These are phyloP conservation scores for Leptosphaerulina australis DNA, from an alignment of 2,329 filamentous ascomycete genomes.

Conservation along the genomic window DNA sequence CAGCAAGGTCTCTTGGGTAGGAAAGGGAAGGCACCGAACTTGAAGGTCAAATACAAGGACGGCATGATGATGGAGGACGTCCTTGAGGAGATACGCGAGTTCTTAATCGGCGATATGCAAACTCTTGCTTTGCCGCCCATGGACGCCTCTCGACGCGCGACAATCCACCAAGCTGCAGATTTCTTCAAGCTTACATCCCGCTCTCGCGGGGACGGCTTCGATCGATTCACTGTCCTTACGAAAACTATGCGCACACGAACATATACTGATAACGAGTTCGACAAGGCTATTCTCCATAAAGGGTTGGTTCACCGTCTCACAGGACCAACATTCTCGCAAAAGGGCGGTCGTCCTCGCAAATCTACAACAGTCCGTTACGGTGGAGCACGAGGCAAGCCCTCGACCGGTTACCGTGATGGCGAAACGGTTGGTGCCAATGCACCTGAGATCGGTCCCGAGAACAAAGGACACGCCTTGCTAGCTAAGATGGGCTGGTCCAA, in stretches of 20 bases:
- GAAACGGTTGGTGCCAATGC: slow-evolving; percentile 86
- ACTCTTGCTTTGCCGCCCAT: slow-evolving; percentile 82
- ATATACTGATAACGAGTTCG: slow-evolving; percentile 63
- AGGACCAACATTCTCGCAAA: slow-evolving; percentile 17
- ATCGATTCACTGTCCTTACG: slow-evolving; percentile 76
- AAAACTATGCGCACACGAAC: slow-evolving; percentile 71
- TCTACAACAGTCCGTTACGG: slow-evolving; percentile 20
- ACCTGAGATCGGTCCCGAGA: slow-evolving; percentile 80
- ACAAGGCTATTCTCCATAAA: slow-evolving; percentile 55
- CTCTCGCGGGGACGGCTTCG: slow-evolving; percentile 74
- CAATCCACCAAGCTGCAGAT: slow-evolving; percentile 78
- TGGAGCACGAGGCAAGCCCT: slow-evolving; percentile 23
- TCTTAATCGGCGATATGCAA: slow-evolving; percentile 68
- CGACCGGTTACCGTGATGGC: slow-evolving; percentile 71
- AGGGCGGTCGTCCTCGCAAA: slow-evolving; percentile 18
- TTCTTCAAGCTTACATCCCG: slow-evolving; percentile 81
- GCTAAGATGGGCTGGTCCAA: slow-evolving; percentile 97
- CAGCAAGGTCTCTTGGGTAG: slow-evolving; percentile 52
- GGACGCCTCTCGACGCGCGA: slow-evolving; percentile 75
- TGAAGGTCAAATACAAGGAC: slow-evolving; percentile 72
- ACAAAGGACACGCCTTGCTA: slow-evolving; percentile 83
- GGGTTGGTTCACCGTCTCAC: slow-evolving; percentile 52
- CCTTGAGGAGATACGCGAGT: slow-evolving; percentile 72
- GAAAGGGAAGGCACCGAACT: slow-evolving; percentile 52
- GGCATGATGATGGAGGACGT: slow-evolving; percentile 76